These are phyloP conservation scores for Sphagnum tenellum DNA, from an alignment of 225 moss, liverwort and hornwort species.

Conservation along the genomic window DNA sequence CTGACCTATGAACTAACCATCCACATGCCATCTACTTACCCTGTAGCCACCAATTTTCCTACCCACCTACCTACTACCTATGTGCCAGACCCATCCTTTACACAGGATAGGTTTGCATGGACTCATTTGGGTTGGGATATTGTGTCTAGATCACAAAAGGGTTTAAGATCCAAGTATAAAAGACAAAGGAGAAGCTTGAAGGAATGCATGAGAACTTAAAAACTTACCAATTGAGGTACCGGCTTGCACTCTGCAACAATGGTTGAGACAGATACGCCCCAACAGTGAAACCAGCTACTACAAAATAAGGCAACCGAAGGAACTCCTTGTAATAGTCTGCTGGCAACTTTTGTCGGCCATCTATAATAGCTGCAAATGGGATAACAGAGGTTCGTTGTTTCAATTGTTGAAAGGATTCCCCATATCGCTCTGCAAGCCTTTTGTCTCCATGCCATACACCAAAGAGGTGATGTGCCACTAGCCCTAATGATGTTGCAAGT, in stretches of 20 bases:
- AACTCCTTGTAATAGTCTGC: slow-evolving; percentile 77
- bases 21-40: too few relatives aligned
- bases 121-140: too few relatives aligned
- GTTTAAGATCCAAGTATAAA: too few relatives aligned
- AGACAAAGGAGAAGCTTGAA: too few relatives aligned
- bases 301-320: slow-evolving; percentile 72
- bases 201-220: too few relatives aligned
- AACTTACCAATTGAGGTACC: slow-evolving; percentile 52
- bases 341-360: slow-evolving; percentile 86
- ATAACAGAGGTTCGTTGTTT: slow-evolving; percentile 76
- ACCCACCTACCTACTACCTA: too few relatives aligned
- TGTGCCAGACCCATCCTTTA: too few relatives aligned
- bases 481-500: slow-evolving; percentile 60
- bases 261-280: slow-evolving; percentile 89
- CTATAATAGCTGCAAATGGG: slow-evolving; percentile 79
- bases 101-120: too few relatives aligned
- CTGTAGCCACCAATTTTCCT: too few relatives aligned
- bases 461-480: slow-evolving; percentile 79
- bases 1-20: too few relatives aligned
- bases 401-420: slow-evolving; percentile 62
- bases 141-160: too few relatives aligned
- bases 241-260: slow-evolving; percentile 56
- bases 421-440: slow-evolving; percentile 60
- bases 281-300: slow-evolving; percentile 47
- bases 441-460: slow-evolving; percentile 94